Percentiles rank a stretch among this genome's conserved stretches.
These are phyloP conservation scores for Avena sativa DNA, from an alignment of 176 grass and related monocot species.

Conservation along the genomic window DNA sequence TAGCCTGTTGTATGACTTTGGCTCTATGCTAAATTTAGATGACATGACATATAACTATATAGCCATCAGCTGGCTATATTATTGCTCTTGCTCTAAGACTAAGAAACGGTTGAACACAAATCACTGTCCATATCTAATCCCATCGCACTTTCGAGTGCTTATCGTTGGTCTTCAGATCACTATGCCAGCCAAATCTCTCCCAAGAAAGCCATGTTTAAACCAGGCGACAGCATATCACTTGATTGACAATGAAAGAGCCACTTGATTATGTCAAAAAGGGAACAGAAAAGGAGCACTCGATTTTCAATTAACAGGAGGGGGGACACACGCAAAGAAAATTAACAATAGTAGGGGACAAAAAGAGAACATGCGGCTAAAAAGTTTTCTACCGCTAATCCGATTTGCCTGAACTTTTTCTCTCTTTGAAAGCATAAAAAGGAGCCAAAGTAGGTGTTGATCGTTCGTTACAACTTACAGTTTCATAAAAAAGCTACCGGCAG, in stretches of 20 bases:
- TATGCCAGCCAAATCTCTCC: neutral
- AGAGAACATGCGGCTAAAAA: conserved; percentile 9
- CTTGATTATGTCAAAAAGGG: neutral
- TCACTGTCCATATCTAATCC: neutral
- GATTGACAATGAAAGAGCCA: conserved; percentile 1
- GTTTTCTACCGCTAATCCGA: neutral
- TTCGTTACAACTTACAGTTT: neutral
- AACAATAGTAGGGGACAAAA: conserved; percentile 7
- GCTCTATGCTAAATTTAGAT: too few species aligned
- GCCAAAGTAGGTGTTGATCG: conserved; percentile 7
- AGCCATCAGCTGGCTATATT: too few species aligned
- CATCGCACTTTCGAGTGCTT: neutral
- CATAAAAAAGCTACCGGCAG: neutral
- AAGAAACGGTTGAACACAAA: too few species aligned
- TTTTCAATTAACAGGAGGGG: neutral
- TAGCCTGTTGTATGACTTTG: too few species aligned
- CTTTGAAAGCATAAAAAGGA: conserved; percentile 14
- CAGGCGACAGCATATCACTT: neutral
- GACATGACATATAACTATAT: too few species aligned
- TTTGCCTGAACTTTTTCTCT: neutral
- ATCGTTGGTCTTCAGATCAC: neutral
- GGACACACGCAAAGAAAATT: neutral
- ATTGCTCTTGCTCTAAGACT: too few species aligned
- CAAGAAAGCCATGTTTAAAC: neutral
- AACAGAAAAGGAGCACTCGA: neutral